These are phyloP conservation scores for Sporothrix mexicana DNA, from an alignment of 2,329 filamentous ascomycete species.

Conservation along the genomic window DNA sequence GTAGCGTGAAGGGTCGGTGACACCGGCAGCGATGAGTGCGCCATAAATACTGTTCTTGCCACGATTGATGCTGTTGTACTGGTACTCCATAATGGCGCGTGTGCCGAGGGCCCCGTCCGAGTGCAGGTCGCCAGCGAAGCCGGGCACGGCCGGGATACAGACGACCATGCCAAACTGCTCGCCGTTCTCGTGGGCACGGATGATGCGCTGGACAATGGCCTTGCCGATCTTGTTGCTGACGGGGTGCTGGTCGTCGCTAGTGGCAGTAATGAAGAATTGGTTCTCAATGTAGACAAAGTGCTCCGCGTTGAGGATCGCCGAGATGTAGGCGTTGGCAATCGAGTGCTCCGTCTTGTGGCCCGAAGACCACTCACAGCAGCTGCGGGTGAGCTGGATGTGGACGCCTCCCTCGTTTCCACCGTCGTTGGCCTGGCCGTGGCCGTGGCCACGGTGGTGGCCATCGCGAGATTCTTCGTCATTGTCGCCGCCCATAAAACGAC, in stretches of 20 bases:
- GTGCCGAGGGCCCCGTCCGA: slow-evolving; percentile 75
- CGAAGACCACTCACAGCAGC: slow-evolving; percentile 58
- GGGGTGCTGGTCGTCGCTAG: slow-evolving; percentile 70
- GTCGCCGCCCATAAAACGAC: slow-evolving; percentile 46
- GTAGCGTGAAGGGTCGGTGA: slow-evolving; percentile 71
- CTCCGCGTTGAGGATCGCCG: slow-evolving; percentile 69
- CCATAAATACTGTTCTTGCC: slow-evolving; percentile 81
- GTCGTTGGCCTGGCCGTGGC: not conserved
- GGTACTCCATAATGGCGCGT: slow-evolving; percentile 86
- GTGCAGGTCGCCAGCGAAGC: slow-evolving; percentile 80
- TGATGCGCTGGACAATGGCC: slow-evolving; percentile 77
- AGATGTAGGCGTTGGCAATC: slow-evolving; percentile 83
- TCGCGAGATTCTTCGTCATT: slow-evolving; percentile 38
- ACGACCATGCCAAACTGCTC: slow-evolving; percentile 77
- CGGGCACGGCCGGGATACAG: slow-evolving; percentile 79
- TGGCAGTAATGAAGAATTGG: slow-evolving; percentile 88
- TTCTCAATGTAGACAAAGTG: slow-evolving; percentile 85
- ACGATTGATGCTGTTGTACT: slow-evolving; percentile 79
- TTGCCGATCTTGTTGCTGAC: slow-evolving; percentile 79
- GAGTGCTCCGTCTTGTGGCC: slow-evolving; percentile 69
- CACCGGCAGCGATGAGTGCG: slow-evolving; percentile 65
- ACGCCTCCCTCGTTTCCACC: slow-evolving; percentile 41
- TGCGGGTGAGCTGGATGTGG: slow-evolving; percentile 59
- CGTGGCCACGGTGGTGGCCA: slow-evolving; percentile 23
- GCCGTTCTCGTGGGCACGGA: slow-evolving; percentile 69